These are phyloP conservation scores for Coelastrella sp. DNA, from an alignment of 139 green algal genomes.

Conservation along the genomic window DNA sequence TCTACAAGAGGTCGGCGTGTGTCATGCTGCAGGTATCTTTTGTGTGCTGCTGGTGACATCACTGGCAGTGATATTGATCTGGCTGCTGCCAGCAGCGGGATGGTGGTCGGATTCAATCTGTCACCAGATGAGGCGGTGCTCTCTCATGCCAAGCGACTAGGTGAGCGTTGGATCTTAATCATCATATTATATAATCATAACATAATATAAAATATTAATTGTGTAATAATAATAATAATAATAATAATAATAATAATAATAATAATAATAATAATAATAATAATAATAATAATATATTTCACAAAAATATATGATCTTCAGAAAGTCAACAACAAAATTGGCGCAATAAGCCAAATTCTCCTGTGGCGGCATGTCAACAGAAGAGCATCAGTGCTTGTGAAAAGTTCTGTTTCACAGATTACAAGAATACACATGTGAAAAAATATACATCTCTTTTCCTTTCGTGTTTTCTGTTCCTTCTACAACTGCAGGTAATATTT, in stretches of 20 bases:
- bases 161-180: constrained; percentile 31
- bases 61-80: constrained; percentile 92
- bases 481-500: no score
- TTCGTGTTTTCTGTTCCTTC: no score
- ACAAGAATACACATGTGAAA: no score
- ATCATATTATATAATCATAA: background rate
- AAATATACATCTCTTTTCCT: no score
- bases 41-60: constrained; percentile 87
- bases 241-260: no score
- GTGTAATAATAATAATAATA: no score
- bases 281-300: background rate
- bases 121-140: constrained; percentile 73
- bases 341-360: no score
- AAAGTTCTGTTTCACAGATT: background rate
- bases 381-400: background rate
- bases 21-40: constrained; percentile 80
- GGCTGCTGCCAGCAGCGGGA: constrained; percentile 75
- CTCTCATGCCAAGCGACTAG: constrained; percentile 79
- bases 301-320: background rate
- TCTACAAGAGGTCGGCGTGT: no score
- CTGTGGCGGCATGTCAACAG: no score
- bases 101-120: constrained; percentile 89
- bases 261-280: no score
- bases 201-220: no score
- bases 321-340: no score